Base-by-base conservation (phyloP, 257 asterid genomes). In the Solanum peruvianum region DNA sequence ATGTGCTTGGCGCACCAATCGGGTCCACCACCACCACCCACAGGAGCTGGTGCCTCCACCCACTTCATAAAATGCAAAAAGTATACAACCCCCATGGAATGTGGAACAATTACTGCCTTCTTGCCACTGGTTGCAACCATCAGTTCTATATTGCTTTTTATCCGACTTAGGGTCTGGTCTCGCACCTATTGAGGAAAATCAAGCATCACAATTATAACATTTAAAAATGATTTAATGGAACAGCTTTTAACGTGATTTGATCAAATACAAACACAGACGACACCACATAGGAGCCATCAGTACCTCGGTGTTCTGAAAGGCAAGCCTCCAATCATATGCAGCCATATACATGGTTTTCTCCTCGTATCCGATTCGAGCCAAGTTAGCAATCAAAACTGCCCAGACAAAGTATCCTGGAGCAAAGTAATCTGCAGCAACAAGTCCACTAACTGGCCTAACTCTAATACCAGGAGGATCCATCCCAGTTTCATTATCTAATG, bases 341-440 rank as follows among this genome's bases (percentile, higher is more conserved):
- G 99, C 99, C 99, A 96, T 96, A 89, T 94, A 94, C 99, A 96
- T 96, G 8, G 94, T 91, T 89, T 96, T 96, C 92, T 96, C 99
- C 90, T 96, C 99, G 82, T 95, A 96, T 56, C 99, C 99, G 77
- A 96, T 96, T 67, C 93, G 92, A 52, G 99, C 99, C 88, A 96
- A 93, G 87, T 92, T 96, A 82, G 96, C 96, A 11, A 96, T 96
- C 81, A 96, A 90, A 90, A 96, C 99, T 27, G 99, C 99, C 99
- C 99, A 96, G 52, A 96, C 99, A 89, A 96, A 96, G 90, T 96
- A 96, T 76, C 99, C 99, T 3, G 99, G 98, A 83, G 95, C 95
- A 83, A 96, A 96, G 88, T 95, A 96, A 93, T 96, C 99, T 20
- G 99, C 99, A 86, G 99, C 99, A 80, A 96, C 98, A 52, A 96